These are phyloP conservation scores for Sextonia rubra DNA, from an alignment of 164 flowering plant species.

Conservation along the genomic window DNA sequence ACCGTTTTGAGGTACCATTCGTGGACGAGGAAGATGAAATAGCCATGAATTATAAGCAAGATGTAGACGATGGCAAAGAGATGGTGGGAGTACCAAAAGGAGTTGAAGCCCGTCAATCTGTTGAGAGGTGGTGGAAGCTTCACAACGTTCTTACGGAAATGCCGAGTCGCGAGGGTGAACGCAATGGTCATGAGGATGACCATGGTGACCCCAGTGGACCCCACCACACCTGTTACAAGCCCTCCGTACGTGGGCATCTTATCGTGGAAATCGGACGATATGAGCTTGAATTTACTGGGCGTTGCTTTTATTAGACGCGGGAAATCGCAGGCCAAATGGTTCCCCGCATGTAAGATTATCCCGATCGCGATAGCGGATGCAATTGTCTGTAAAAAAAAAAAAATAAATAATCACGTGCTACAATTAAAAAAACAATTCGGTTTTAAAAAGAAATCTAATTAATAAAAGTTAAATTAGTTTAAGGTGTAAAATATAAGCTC, in stretches of 20 bases:
- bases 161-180: conserved; percentile 64
- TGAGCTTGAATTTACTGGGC: conserved; percentile 41
- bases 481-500: no score
- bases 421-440: no score
- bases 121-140: conserved; percentile 73
- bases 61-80: conserved; percentile 68
- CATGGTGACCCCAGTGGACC: conserved; percentile 75
- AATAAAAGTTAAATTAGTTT: no score
- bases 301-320: conserved; percentile 55
- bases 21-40: conserved; percentile 59
- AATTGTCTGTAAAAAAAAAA: conserved; percentile 41
- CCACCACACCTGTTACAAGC: conserved; percentile 53
- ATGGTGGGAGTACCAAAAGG: conserved; percentile 98
- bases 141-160: conserved; percentile 55
- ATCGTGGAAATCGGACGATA: conserved; percentile 58
- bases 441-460: no score
- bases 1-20: conserved; percentile 86
- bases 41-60: conserved; percentile 76
- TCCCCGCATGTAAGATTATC: conserved; percentile 62
- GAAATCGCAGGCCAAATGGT: conserved; percentile 79
- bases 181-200: conserved; percentile 62
- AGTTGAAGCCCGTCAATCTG: conserved; percentile 87
- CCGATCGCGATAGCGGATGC: conserved; percentile 66
- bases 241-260: conserved; percentile 48
- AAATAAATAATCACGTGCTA: no score